Conservation (phyloP, 1,284 basidiomycete species). For the Malassezia nana region DNA sequence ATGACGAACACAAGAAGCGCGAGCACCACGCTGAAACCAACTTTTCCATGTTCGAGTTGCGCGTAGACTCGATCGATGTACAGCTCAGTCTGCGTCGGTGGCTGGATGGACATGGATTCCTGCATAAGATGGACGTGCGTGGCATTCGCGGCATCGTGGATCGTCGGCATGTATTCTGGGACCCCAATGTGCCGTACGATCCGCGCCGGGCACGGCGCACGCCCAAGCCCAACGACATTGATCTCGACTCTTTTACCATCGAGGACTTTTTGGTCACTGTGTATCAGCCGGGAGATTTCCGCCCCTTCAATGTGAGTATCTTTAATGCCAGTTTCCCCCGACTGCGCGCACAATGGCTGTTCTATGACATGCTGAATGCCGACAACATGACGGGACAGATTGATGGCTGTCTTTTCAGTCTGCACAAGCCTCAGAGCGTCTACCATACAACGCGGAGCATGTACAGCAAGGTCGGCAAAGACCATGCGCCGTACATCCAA, state of each 20-base stretch:
- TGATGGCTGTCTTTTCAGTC: slow-evolving; percentile 91
- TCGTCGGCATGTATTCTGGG: slow-evolving; percentile 78
- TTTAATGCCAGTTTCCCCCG: slow-evolving; percentile 80
- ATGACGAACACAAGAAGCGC: slow-evolving; percentile 18
- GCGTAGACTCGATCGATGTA: slow-evolving; percentile 78
- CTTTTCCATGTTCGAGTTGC: slow-evolving; percentile 47
- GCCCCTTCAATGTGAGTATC: slow-evolving; percentile 79
- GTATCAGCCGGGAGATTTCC: slow-evolving; percentile 82
- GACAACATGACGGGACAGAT: slow-evolving; percentile 94
- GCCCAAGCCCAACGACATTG: slow-evolving; percentile 72
- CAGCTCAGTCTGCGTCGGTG: slow-evolving; percentile 84
- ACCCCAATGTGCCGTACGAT: slow-evolving; percentile 65
- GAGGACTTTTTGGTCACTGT: slow-evolving; percentile 91
- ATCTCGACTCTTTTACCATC: slow-evolving; percentile 75
- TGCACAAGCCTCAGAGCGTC: slow-evolving; percentile 93
- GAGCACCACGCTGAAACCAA: slow-evolving; percentile 37
- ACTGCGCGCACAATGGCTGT: slow-evolving; percentile 86
- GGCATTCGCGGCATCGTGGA: slow-evolving; percentile 90
- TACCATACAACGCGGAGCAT: slow-evolving; percentile 60
- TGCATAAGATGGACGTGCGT: slow-evolving; percentile 80
- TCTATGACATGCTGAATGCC: slow-evolving; percentile 71
- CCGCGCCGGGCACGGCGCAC: slow-evolving; percentile 71
- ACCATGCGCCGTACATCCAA: slow-evolving; percentile 56
- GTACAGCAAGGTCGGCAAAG: slow-evolving; percentile 10
- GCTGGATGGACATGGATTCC: slow-evolving; percentile 88